Conservation (phyloP, 2,329 filamentous ascomycete species). For the Sordariomycetes sp. region DNA sequence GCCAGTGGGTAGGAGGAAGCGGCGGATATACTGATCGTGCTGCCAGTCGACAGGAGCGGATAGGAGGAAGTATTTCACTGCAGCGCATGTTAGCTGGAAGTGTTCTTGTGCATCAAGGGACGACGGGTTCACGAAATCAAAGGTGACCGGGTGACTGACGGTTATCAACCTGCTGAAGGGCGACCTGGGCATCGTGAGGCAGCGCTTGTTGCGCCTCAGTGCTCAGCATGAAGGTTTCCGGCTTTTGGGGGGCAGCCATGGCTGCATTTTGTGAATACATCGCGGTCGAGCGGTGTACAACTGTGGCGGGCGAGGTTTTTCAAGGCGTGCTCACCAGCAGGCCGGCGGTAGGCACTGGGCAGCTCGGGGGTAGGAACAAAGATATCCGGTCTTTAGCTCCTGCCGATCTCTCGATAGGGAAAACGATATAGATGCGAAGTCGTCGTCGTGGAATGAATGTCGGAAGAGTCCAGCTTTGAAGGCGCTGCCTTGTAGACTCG, state of each 20-base stretch:
- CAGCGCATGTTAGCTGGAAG: slow-evolving; percentile 15
- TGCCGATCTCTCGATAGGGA: background rate
- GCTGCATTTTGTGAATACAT: slow-evolving; percentile 79
- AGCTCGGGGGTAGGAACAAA: background rate
- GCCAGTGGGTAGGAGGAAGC: slow-evolving; percentile 90
- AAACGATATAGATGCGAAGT: background rate
- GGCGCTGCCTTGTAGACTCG: slow-evolving; percentile 1
- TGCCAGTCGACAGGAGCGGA: slow-evolving; percentile 98
- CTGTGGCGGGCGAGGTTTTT: background rate
- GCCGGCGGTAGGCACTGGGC: slow-evolving; percentile 4
- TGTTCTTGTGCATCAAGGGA: no score
- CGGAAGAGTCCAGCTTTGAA: background rate
- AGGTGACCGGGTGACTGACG: slow-evolving; percentile 44
- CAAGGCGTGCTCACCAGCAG: background rate
- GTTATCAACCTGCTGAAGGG: slow-evolving; percentile 96
- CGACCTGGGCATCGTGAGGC: slow-evolving; percentile 92
- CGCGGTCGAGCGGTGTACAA: slow-evolving; percentile 14
- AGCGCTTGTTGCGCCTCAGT: slow-evolving; percentile 94
- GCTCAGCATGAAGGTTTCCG: slow-evolving; percentile 97
- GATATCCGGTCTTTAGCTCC: slow-evolving; percentile 1
- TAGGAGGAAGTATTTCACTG: slow-evolving; percentile 99
- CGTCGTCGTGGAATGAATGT: slow-evolving; percentile 2
- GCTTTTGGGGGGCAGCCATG: slow-evolving; percentile 90
- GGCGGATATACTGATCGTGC: slow-evolving; percentile 88
- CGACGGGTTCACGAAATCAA: no score